Evolutionary conservation across 2,329 filamentous ascomycete species (phyloP).

Genomic region (Penicillium sp.): DNA sequence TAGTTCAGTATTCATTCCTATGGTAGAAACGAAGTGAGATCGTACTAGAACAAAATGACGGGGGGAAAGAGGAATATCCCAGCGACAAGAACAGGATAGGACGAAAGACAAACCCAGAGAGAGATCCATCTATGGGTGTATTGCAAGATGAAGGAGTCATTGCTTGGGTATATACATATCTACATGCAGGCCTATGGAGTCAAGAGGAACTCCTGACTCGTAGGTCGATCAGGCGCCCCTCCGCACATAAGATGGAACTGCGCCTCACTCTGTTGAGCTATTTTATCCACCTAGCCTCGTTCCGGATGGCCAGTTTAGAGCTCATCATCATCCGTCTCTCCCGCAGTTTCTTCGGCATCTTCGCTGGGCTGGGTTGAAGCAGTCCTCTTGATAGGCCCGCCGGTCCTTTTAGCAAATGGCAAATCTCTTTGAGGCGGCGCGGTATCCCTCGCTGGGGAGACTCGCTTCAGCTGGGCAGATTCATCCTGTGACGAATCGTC

Average conservation of each 20-base stretch:
- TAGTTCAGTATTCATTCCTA: neutral
- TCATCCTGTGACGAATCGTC: conserved; percentile 20
- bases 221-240: neutral
- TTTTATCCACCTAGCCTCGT: neutral
- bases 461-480: neutral
- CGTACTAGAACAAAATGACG: neutral
- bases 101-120: neutral
- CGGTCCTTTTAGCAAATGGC: conserved; percentile 36
- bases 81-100: no score
- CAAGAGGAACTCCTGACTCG: neutral
- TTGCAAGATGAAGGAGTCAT: neutral
- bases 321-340: conserved; percentile 46
- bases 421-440: conserved; percentile 42
- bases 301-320: conserved; percentile 22
- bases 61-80: no score
- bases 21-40: neutral
- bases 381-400: conserved; percentile 4
- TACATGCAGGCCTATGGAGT: neutral
- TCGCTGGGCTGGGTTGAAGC: conserved; percentile 7
- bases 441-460: neutral
- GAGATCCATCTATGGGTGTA: neutral
- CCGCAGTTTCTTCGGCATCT: conserved; percentile 28
- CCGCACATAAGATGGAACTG: neutral
- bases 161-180: neutral
- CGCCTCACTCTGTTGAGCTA: neutral